phyloP scores from a whole-genome alignment of 2,329 filamentous ascomycete species.

The Raffaelea deltoideospora region DNA sequence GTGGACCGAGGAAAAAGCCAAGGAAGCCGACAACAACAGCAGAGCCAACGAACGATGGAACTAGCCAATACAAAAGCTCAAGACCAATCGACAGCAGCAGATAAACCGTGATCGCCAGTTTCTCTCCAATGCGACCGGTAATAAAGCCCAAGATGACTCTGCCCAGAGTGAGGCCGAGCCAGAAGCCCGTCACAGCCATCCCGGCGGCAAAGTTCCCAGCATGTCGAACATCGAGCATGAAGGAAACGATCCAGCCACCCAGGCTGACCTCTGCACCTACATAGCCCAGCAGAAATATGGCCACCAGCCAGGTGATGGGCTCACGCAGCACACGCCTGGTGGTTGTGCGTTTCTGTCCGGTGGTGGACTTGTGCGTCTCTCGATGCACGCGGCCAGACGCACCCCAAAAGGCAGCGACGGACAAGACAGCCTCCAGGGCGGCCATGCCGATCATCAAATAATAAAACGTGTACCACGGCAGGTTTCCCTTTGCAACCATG shows the following conservation, averaged over 20 bases:
- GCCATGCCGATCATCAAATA: conserved; percentile 55
- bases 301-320: conserved; percentile 54
- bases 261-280: conserved; percentile 56
- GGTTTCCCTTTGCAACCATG: conserved; percentile 47
- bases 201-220: conserved; percentile 57
- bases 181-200: conserved; percentile 66
- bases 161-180: conserved; percentile 67
- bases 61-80: conserved; percentile 66
- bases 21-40: conserved; percentile 56
- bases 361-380: conserved; percentile 15
- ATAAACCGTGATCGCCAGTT: conserved; percentile 47
- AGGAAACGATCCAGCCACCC: conserved; percentile 62
- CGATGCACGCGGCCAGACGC: conserved; percentile 44
- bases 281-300: conserved; percentile 63
- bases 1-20: conserved; percentile 66
- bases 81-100: conserved; percentile 46
- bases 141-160: conserved; percentile 61
- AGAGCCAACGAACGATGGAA: conserved; percentile 60
- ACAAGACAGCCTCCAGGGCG: conserved; percentile 37
- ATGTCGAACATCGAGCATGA: conserved; percentile 67
- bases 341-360: conserved; percentile 26
- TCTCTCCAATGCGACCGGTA: conserved; percentile 60
- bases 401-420: conserved; percentile 44
- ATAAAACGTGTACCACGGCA: conserved; percentile 61
- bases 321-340: conserved; percentile 27